Evolutionary conservation across 306 rosid genomes (phyloP).

Genomic region (Acacia crassicarpa): DNA sequence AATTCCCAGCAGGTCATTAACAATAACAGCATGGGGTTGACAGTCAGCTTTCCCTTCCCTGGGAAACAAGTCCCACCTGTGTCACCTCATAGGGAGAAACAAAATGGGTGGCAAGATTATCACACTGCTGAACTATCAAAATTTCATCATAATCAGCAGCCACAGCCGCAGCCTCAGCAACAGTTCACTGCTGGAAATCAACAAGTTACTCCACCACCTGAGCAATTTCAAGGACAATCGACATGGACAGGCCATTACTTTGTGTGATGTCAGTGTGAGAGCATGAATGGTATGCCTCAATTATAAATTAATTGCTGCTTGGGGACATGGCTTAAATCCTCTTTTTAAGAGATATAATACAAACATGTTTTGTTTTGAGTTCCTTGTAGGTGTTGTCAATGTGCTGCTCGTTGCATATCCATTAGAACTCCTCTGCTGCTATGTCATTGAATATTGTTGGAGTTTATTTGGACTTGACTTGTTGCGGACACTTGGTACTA

Average conservation of each 20-base stretch:
- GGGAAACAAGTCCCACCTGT: conserved; percentile 76
- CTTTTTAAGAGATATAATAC: conserved; percentile 23
- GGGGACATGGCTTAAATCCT: conserved; percentile 1
- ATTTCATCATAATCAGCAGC: conserved; percentile 72
- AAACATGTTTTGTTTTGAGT: conserved; percentile 40
- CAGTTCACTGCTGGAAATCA: conserved; percentile 64
- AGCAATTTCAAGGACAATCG: conserved; percentile 89
- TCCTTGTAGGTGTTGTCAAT: conserved; percentile 61
- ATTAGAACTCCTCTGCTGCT: conserved; percentile 68
- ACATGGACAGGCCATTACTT: conserved; percentile 76
- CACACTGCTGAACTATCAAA: conserved; percentile 56
- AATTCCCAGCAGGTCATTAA: conserved; percentile 45
- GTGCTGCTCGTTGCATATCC: conserved; percentile 59
- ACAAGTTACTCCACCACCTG: conserved; percentile 60
- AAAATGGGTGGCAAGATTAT: conserved; percentile 75
- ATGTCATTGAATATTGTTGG: conserved; percentile 67
- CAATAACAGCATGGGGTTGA: conserved; percentile 52
- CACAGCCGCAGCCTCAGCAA: conserved; percentile 55
- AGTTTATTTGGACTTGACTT: conserved; percentile 75
- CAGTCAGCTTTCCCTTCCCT: conserved; percentile 77
- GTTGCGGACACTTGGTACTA: conserved; percentile 79
- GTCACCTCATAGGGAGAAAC: conserved; percentile 53
- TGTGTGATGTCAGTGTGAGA: conserved; percentile 74
- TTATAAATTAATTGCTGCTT: conserved; percentile 30
- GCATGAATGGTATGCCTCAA: conserved; percentile 60